Evolutionary conservation across 768 basidiomycete species (phyloP), one percentile per base, ranked within the genome.

Genomic region (Strobilomyces confusus): DNA sequence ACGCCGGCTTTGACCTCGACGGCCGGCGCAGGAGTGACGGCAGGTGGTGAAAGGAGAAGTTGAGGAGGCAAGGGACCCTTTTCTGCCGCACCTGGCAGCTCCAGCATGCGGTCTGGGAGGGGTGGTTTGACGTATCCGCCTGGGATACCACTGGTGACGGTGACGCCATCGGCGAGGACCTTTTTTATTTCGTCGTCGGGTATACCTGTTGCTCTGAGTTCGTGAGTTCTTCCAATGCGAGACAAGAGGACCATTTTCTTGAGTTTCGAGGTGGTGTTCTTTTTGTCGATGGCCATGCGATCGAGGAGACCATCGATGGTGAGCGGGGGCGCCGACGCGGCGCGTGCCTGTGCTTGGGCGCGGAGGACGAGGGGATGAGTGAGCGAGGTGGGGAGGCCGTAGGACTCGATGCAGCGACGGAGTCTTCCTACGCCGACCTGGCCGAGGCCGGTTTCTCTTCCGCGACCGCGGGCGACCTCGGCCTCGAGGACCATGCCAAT

Each of bases 401-500:
- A 97, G 0, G 87, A 87, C 64, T 92, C 90, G 44, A 99, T 74
- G 72, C 88, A 89, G 34, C 95, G 79, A 44, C 86, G 84, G 20
- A 99, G 79, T 23, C 97, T 82, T 1, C 95, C 95, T 17, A 98
- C 89, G 46, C 85, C 92, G 41, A 95, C 94, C 72, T 98, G 95
- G 34, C 84, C 80, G 30, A 99, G 81, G 25, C 92, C 79, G 0
- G 64, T 65, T 54, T 65, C 64, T 3, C 15, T 55, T 17, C 95
- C 95, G 62, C 95, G 79, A 58, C 85, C 86, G 9, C 97, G 78
- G 4, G 97, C 87, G 40, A 98, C 79, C 70, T 99, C 95, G 15
- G 89, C 95, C 69, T 99, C 97, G 42, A 98, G 82, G 51, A 98
- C 87, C 87, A 98, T 98, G 4, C 97, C 97, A 25, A 98, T 80